These are phyloP conservation scores for Blumeria hordei DNA, from an alignment of 2,329 filamentous ascomycete species.

Conservation along the genomic window DNA sequence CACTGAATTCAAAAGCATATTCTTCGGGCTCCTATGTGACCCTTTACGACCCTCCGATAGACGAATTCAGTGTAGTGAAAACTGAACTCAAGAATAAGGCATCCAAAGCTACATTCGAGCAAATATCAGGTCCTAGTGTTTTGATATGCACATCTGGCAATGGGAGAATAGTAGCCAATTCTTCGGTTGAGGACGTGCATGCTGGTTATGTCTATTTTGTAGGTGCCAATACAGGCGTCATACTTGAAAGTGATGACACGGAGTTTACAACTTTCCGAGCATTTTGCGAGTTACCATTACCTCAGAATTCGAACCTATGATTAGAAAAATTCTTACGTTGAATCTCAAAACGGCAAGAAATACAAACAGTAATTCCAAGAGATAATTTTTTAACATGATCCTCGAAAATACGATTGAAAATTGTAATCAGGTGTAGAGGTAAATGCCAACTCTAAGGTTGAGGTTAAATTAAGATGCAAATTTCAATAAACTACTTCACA, in stretches of 20 bases:
- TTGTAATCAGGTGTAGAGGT: too few relatives aligned
- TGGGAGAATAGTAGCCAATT: slow-evolving; percentile 66
- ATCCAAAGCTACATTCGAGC: slow-evolving; percentile 71
- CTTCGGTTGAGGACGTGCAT: slow-evolving; percentile 50
- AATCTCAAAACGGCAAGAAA: too few relatives aligned
- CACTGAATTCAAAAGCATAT: slow-evolving; percentile 61
- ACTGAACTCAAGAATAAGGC: slow-evolving; percentile 45
- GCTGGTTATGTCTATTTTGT: slow-evolving; percentile 63
- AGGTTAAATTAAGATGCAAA: too few relatives aligned
- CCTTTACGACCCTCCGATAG: slow-evolving; percentile 87
- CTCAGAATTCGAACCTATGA: too few relatives aligned
- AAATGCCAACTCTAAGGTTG: too few relatives aligned
- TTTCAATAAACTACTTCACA: too few relatives aligned
- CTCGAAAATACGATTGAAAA: too few relatives aligned
- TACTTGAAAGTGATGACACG: slow-evolving; percentile 50
- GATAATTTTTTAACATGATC: too few relatives aligned
- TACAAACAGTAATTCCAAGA: too few relatives aligned
- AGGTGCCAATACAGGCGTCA: slow-evolving; percentile 63
- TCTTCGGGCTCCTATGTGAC: slow-evolving; percentile 45
- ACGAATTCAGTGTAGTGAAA: slow-evolving; percentile 81
- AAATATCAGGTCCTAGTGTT: slow-evolving; percentile 71
- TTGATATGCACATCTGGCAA: slow-evolving; percentile 69
- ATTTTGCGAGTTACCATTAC: slow-evolving; percentile 43
- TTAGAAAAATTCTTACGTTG: too few relatives aligned
- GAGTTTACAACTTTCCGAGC: slow-evolving; percentile 78